phyloP scores from a whole-genome alignment of 2,329 filamentous ascomycete species.

The Neonectria neomacrospora region DNA sequence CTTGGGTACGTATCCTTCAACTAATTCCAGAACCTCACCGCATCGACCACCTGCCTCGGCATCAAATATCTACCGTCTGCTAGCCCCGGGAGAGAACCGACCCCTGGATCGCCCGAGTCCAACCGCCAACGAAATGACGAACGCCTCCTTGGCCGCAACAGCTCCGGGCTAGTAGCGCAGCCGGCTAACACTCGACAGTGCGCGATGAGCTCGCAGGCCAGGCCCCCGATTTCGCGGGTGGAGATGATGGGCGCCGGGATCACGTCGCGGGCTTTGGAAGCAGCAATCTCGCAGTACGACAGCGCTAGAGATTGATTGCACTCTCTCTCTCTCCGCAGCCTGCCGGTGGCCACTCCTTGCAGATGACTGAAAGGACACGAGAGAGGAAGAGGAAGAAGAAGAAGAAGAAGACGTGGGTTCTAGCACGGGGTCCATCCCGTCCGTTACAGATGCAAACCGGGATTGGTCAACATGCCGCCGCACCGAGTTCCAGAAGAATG shows the following conservation, averaged over 20 bases:
- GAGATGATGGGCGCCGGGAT: slow-evolving; percentile 15
- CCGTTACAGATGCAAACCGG: neutral
- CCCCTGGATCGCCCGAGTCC: slow-evolving; percentile 13
- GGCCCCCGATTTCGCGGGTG: slow-evolving; percentile 10
- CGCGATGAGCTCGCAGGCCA: slow-evolving; percentile 2
- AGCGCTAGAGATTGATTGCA: slow-evolving; percentile 4
- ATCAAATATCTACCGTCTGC: neutral
- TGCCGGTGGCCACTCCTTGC: neutral
- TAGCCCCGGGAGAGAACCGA: slow-evolving; percentile 1
- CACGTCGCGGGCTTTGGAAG: neutral
- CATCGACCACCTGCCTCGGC: neutral
- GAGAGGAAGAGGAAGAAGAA: neutral
- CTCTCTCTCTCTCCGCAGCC: neutral
- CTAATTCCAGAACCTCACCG: neutral
- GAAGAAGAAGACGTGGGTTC: neutral
- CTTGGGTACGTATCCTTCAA: neutral
- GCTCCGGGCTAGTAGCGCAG: no score
- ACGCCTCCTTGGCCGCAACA: slow-evolving; percentile 5
- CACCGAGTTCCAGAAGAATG: slow-evolving; percentile 2
- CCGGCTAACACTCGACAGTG: neutral
- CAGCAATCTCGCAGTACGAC: slow-evolving; percentile 2
- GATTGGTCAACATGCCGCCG: neutral
- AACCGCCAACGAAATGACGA: slow-evolving; percentile 7
- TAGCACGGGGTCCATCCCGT: neutral
- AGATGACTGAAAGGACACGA: neutral